Evolutionary conservation across 2,329 filamentous ascomycete species (phyloP).

Genomic region (Epichloe coenophiala): DNA sequence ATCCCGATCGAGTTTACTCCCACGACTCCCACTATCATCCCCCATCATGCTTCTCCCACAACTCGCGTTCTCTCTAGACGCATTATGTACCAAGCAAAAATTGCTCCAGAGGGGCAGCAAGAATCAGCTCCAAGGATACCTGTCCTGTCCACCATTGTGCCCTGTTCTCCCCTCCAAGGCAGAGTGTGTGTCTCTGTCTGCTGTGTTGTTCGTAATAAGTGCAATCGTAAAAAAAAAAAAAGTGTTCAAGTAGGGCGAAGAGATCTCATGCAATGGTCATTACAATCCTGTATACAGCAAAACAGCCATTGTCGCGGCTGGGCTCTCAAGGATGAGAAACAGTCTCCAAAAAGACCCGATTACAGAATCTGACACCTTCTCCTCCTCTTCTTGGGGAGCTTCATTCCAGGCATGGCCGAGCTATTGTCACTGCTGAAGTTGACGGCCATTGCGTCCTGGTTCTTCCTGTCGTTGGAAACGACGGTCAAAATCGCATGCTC

Average conservation of each 20-base stretch:
- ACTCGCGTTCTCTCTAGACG: slow-evolving; percentile 1
- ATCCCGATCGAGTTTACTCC: slow-evolving; percentile 2
- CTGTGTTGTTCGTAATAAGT: slow-evolving; percentile 13
- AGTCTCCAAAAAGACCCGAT: slow-evolving; percentile 13
- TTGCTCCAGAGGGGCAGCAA: slow-evolving; percentile 1
- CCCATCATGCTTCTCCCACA: slow-evolving; percentile 1
- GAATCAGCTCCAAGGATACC: slow-evolving; percentile 1
- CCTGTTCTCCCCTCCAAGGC: slow-evolving; percentile 2
- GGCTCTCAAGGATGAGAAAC: not conserved
- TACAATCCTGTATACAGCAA: slow-evolving; percentile 21
- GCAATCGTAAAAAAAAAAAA: slow-evolving; percentile 19
- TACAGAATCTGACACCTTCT: slow-evolving; percentile 70
- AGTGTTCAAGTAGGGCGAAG: slow-evolving; percentile 17
- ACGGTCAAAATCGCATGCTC: slow-evolving; percentile 81
- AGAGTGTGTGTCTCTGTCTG: not conserved
- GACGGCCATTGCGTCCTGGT: slow-evolving; percentile 35
- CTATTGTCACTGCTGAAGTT: slow-evolving; percentile 24
- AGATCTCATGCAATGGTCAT: slow-evolving; percentile 18
- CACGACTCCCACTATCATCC: slow-evolving; percentile 3
- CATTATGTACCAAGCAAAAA: slow-evolving; percentile 7
- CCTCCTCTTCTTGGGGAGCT: slow-evolving; percentile 62
- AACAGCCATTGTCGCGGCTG: not conserved
- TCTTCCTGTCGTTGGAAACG: slow-evolving; percentile 64
- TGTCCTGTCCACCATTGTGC: slow-evolving; percentile 3
- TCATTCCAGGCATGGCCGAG: slow-evolving; percentile 28